Base-by-base conservation (phyloP, 2,329 filamentous ascomycete species). In the Trichoderma sp. region DNA sequence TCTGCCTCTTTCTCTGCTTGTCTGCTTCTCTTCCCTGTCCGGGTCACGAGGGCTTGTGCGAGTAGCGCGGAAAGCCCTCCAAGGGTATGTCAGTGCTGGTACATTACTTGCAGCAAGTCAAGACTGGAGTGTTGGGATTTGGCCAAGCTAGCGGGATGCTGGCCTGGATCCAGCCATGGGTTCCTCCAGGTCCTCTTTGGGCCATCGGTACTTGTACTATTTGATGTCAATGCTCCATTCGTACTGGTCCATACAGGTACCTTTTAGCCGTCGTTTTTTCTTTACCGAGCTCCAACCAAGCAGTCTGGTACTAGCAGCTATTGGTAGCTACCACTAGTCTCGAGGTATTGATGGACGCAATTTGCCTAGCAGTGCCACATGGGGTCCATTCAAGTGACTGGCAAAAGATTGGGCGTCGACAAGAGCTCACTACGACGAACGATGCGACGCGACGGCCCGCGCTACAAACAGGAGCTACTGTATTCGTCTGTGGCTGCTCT, bases 381-480 rank as follows among this genome's bases (percentile, higher is more conserved):
- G 57, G 43, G 30, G 30, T 43, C 51, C 51, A 53, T 51, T 12
- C 18, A 21, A 51, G 43, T 51, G n/a, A 51, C 43, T 51, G n/a
- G n/a, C 43, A 21, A 47, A 18, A 36, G 26, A 7, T 30, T 61
- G 24, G 57, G 28, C 34, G 64, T n/a, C 32, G 30, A 30, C 61
- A 7, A 32, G 36, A 47, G 21, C 51, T 34, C 32, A 34, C 32
- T 39, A 57, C 24, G 12, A 21, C 32, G 36, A 15, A 21, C 21
- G 56, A 61, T 47, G 67, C 39, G 67, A 61, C 67, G 57, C 67
- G 57, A 62, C 67, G 67, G 67, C 67, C 67, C 67, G 67, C 67
- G 67, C 57, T 62, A 62, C 32, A 3, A 60, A 34, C 57, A 24
- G 47, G 47, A 43, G 39, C 39, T 53, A 53, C 47, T 53, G 11